Percentiles rank a stretch among this genome's conserved stretches.
phyloP scores from a whole-genome alignment of 2,329 filamentous ascomycete species.

The Botrytis cinerea region DNA sequence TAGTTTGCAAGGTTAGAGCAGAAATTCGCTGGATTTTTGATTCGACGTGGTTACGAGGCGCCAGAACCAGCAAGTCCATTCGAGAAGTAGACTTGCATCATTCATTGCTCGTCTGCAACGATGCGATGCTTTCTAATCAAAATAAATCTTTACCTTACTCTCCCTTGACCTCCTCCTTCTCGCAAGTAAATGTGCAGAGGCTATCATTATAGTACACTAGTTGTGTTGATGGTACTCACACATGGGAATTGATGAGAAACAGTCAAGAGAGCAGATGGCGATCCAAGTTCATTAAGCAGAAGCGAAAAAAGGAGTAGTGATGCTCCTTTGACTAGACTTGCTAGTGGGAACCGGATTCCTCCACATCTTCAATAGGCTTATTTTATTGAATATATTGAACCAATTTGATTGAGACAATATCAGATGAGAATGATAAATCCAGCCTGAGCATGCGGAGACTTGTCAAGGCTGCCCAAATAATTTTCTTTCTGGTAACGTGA shows the following conservation, averaged over 20 bases:
- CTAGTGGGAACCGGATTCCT: not conserved
- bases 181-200: not conserved
- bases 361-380: not conserved
- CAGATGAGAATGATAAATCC: not conserved
- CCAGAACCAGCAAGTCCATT: constrained; percentile 38
- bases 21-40: constrained; percentile 34
- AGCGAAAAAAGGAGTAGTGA: not conserved
- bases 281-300: not conserved
- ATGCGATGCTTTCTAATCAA: not conserved
- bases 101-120: not conserved
- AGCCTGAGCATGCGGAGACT: not conserved
- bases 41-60: constrained; percentile 36
- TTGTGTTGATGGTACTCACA: not conserved
- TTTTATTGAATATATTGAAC: not conserved
- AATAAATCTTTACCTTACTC: not conserved
- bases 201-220: not conserved
- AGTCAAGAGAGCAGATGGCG: constrained; percentile 46
- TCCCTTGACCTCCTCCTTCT: not conserved
- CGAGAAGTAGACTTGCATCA: constrained; percentile 27
- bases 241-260: constrained; percentile 43
- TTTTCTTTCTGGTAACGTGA: not conserved
- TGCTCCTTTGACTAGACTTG: not conserved
- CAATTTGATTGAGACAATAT: not conserved
- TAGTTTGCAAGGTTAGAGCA: constrained; percentile 42
- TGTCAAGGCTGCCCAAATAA: not conserved